Base-by-base conservation (phyloP, 108 stramenopile species). In the Epipyxis sp. region DNA sequence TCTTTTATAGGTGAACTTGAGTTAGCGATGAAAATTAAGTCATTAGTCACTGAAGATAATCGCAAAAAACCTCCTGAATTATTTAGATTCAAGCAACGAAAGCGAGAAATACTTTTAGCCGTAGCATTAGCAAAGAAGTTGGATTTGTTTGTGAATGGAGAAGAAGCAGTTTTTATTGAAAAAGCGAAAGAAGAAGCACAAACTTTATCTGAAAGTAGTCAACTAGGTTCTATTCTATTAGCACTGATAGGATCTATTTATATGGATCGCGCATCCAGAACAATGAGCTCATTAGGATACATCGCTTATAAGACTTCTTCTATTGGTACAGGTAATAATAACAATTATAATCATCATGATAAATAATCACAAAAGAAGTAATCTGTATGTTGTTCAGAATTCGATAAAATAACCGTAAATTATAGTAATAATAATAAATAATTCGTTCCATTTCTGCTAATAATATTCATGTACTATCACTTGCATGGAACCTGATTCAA, bases 71-170 rank as follows among this genome's bases (percentile, higher is more conserved):
- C n/a, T n/a, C n/a, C n/a, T n/a, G n/a, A n/a, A n/a, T 65, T 65
- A 37, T 29, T 6, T 32, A 25, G 13, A 46, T 76, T 59, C 76
- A 46, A 34, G 29, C 76, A 76, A 58, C 30, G 42, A 34, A 1
- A 46, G 29, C 76, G 76, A 40, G 45, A 46, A 34, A 57, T 76
- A 37, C 30, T 1, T 34, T 76, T 46, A 40, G 76, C 76, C 32
- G 27, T 34, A 6, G 59, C 54, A 13, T 10, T 76, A 27, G 41
- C 1, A 3, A 57, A n/a, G 1, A 54, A 1, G 32, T 57, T 76
- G 6, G 29, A n/a, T 27, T 57, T 30, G n/a, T 76, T 1, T 35
- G 45, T 59, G 0, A 32, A 59, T 35, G 30, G 27, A 20, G 25
- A 59, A n/a, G 57, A 65, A n/a, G n/a, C n/a, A n/a, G n/a, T n/a